Evolutionary conservation across 2,329 filamentous ascomycete species (phyloP).

Genomic region (Cryoendolithus antarcticus): DNA sequence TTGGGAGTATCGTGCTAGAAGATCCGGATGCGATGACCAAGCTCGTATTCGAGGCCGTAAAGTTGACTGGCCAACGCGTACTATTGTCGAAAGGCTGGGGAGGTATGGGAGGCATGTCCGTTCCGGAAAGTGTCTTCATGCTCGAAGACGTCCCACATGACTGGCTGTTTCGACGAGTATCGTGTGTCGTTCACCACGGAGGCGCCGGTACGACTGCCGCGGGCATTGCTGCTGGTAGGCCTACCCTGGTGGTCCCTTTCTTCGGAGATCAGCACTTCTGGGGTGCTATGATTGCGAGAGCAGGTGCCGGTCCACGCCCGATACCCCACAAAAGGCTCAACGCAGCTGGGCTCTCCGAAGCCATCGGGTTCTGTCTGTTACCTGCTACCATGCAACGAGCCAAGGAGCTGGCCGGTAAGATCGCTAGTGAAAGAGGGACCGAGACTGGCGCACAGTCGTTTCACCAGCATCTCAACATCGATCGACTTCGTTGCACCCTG

Average conservation of each 20-base stretch:
- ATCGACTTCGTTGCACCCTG: conserved; percentile 54
- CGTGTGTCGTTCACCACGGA: conserved; percentile 43
- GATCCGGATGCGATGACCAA: conserved; percentile 56
- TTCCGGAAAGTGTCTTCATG: conserved; percentile 30
- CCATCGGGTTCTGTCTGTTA: conserved; percentile 30
- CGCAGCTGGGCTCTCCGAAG: conserved; percentile 27
- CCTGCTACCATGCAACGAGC: conserved; percentile 23
- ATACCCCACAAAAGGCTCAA: conserved; percentile 60
- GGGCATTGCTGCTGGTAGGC: conserved; percentile 36
- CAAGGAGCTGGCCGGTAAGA: conserved; percentile 24
- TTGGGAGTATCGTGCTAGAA: conserved; percentile 68
- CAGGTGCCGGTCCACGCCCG: conserved; percentile 53
- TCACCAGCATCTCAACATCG: conserved; percentile 41
- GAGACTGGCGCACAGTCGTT: conserved; percentile 29
- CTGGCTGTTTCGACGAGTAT: conserved; percentile 43
- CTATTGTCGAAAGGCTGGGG: conserved; percentile 43
- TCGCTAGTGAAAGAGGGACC: conserved; percentile 29
- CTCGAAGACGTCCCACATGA: conserved; percentile 43
- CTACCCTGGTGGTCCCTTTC: conserved; percentile 43
- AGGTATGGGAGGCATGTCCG: conserved; percentile 21
- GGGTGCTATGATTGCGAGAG: conserved; percentile 32
- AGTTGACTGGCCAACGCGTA: conserved; percentile 33
- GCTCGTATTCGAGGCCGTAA: conserved; percentile 59
- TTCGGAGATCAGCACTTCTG: conserved; percentile 45
- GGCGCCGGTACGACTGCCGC: conserved; percentile 45